Evolutionary conservation across 225 moss, liverwort and hornwort species (phyloP).

Genomic region (Sphagnum tenellum): DNA sequence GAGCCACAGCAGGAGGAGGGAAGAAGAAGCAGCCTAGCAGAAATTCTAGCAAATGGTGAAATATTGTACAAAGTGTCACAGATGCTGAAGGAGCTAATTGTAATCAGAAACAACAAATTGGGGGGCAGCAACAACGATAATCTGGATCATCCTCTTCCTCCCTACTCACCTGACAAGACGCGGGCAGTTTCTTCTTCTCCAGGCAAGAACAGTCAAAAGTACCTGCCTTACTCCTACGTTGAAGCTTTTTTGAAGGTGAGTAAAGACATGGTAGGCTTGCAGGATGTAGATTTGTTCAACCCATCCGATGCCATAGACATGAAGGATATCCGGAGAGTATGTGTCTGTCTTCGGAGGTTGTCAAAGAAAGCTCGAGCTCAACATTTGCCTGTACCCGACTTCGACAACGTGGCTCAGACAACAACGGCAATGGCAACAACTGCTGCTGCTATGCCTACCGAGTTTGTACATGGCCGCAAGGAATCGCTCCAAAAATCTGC

Average conservation of each 20-base stretch:
- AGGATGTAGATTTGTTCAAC: conserved; percentile 68
- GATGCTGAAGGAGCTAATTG: conserved; percentile 23
- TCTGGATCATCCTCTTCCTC: too few species aligned
- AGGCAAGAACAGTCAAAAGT: conserved; percentile 48
- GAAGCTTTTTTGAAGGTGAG: conserved; percentile 75
- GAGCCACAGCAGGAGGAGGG: conserved; percentile 1
- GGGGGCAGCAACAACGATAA: too few species aligned
- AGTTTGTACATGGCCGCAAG: conserved; percentile 52
- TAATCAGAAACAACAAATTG: conserved; percentile 6
- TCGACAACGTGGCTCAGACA: conserved; percentile 74
- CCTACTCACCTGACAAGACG: background rate
- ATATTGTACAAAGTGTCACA: conserved; percentile 37
- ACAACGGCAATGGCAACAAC: conserved; percentile 18
- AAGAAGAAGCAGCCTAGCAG: conserved; percentile 10
- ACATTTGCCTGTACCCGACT: conserved; percentile 70
- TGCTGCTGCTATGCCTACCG: conserved; percentile 42
- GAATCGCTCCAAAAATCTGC: conserved; percentile 50
- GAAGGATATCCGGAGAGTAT: conserved; percentile 80
- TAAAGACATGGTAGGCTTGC: conserved; percentile 61
- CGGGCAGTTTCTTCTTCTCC: conserved; percentile 25
- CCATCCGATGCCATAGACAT: conserved; percentile 77
- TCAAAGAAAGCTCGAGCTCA: conserved; percentile 61
- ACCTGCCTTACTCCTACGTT: conserved; percentile 75
- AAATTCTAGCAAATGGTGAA: conserved; percentile 28
- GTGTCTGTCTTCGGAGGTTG: conserved; percentile 64